phyloP scores from a whole-genome alignment of 305 asterid species.

The Rubia occidens region DNA sequence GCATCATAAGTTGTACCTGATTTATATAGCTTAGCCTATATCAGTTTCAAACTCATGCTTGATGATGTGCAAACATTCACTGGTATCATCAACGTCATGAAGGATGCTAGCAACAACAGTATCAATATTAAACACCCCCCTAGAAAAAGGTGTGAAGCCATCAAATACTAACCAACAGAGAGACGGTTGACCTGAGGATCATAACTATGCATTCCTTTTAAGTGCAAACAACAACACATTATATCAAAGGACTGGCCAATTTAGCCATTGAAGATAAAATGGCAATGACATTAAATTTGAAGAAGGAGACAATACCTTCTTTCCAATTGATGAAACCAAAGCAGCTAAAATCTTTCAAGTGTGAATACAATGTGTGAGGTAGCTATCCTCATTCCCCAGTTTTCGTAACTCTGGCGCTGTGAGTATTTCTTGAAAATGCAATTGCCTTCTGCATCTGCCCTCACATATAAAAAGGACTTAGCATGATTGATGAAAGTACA shows the following conservation, averaged over 20 bases:
- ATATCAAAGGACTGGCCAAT: not conserved
- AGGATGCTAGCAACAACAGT: conserved; percentile 94
- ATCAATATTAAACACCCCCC: conserved; percentile 32
- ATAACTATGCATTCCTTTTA: not conserved
- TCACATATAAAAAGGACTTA: conserved; percentile 42
- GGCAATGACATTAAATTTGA: conserved; percentile 15
- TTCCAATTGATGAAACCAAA: conserved; percentile 73
- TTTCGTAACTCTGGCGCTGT: conserved; percentile 85
- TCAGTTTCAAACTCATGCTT: conserved; percentile 73
- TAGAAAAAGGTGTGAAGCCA: conserved; percentile 7
- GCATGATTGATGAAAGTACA: conserved; percentile 23
- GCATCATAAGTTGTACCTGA: conserved; percentile 47
- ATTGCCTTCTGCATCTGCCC: conserved; percentile 99
- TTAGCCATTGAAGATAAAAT: conserved; percentile 5
- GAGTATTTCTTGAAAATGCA: conserved; percentile 86
- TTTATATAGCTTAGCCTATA: conserved; percentile 75
- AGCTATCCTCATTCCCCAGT: conserved; percentile 62
- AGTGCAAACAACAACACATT: not conserved
- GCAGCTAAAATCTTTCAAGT: conserved; percentile 74
- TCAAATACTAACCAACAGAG: not conserved
- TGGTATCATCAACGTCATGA: conserved; percentile 77
- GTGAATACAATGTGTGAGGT: conserved; percentile 89
- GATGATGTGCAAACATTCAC: conserved; percentile 60
- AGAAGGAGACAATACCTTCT: conserved; percentile 48
- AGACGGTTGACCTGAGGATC: not conserved